A percentile compares a stretch with the other conserved stretches of the same genome.
phyloP scores from a whole-genome alignment of 179 eudicot species.

The Gypsophila paniculata region DNA sequence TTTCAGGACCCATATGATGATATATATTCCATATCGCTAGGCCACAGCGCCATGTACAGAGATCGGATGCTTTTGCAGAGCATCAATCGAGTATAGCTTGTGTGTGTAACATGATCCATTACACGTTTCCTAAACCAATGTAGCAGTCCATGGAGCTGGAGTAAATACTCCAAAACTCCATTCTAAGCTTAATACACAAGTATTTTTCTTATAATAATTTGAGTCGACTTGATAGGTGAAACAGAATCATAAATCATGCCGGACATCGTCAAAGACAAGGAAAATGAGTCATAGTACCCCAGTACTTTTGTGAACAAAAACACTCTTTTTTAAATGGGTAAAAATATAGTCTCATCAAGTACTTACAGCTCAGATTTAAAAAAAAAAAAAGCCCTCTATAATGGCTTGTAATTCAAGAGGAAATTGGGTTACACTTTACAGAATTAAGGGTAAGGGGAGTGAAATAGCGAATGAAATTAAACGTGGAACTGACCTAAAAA shows the following conservation, averaged over 20 bases:
- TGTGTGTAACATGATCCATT: background rate
- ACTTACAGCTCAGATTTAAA: slow-evolving; percentile 15
- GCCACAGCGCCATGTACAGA: background rate
- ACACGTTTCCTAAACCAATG: slow-evolving; percentile 3
- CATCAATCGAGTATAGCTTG: background rate
- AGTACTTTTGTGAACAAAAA: background rate
- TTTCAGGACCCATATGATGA: background rate
- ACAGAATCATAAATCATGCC: background rate
- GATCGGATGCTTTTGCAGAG: background rate
- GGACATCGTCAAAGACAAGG: background rate
- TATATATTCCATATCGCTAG: background rate
- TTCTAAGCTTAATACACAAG: background rate
- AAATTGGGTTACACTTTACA: slow-evolving; percentile 34
- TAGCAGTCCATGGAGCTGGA: background rate
- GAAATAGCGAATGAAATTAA: background rate
- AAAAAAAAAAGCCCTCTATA: background rate
- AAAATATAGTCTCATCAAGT: background rate
- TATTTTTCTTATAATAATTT: background rate
- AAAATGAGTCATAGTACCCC: background rate
- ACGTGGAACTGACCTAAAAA: background rate
- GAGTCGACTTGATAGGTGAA: background rate
- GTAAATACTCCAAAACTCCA: background rate
- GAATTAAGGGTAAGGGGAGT: background rate
- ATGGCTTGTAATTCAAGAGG: slow-evolving; percentile 18
- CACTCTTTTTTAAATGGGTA: too few species aligned